Evolutionary conservation across 345 rosid species (phyloP), one percentile per base, ranked within the genome.

Genomic region (Dimocarpus longan): DNA sequence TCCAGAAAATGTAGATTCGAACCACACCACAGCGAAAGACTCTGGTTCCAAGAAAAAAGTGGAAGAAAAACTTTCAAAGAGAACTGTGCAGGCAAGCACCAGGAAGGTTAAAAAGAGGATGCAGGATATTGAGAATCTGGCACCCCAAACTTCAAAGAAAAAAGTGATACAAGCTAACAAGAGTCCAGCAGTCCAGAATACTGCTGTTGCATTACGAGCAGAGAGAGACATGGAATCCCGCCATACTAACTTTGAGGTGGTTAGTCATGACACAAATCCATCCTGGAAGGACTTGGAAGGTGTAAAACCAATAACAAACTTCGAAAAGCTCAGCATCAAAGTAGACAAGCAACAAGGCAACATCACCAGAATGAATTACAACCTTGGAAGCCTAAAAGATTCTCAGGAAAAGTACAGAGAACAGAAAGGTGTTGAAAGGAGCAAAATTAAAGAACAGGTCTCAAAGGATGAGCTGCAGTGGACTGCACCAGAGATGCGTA

Each of bases 1-100:
- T 82, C 94, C 93, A 26, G 81, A 85, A 81, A 87, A 84, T 79
- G 73, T 48, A 66, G 84, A 84, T 63, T 63, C 88, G 26, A 89
- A 85, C 66, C 26, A 81, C 59, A 42, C 66, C 39, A 62, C 19
- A 32, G 66, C 63, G 54, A 87, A 81, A 72, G 85, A 79, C 60
- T 66, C 82, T 8, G 78, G 68, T 59, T 75, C 81, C 77, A 88
- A 76, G 81, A 76, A 74, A 32, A 84, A 77, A 69, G 62, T 19
- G 18, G 76, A 70, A 52, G 76, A 56, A 37, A 71, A 24, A 54
- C 64, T 22, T 39, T 60, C 22, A 62, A 83, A 84, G 68, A 85
- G 76, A 71, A 62, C 64, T 28, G 73, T 77, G 66, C 81, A 66
- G 68, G 78, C 66, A 65, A 86, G 82, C 84, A 76, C 63, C 42